Evolutionary conservation across 805 yeast species (phyloP), one percentile per base, ranked within the genome.

Genomic region (Candida adriatica): DNA sequence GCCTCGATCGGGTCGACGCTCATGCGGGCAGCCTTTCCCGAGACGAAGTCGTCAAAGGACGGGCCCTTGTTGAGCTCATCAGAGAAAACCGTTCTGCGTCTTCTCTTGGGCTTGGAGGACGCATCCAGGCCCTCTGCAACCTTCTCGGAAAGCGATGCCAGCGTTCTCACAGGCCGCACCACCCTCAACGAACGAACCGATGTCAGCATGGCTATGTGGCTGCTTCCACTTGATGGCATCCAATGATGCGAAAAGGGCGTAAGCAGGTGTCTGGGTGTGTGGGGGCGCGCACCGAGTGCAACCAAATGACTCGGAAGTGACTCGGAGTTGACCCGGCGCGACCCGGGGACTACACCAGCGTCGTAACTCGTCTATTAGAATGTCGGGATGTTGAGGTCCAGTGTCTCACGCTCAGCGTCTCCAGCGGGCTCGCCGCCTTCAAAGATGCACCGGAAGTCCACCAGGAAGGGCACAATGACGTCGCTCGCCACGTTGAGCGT

Each of bases 11-110:
- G 95, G 61, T 88, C 96, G 8, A 74, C 47, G 2, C 66, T 45
- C 32, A 60, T 49, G 25, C 73, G 70, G 3, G 82, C 72, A 2
- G 95, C 96, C 37, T 76, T 74, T 4, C 95, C 95, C 35, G 69
- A 66, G 15, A 92, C 61, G 48, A 92, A 92, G 57, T 92, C 98
- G 33, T 81, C 96, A 53, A 92, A 92, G 0, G 90, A 76, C 1
- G 98, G 98, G 1, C 98, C 98, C 37, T 70, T 67, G 47, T 77
- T 82, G 35, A 88, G 61, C 33, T 68, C 61, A 47, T 84, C 88
- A 4, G 82, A 64, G 53, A 87, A 81, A 8, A 62, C 59, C 1
- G 90, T 79, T 15, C 63, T 58, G 38, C 69, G 56, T 56, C 75
- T 65, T 53, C 73, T 41, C 11, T 27, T 11, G 13, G 27, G 9